A percentile compares a stretch with the other conserved stretches of the same genome.
phyloP scores from a whole-genome alignment of 1,284 basidiomycete species.

The Moesziomyces sp. region DNA sequence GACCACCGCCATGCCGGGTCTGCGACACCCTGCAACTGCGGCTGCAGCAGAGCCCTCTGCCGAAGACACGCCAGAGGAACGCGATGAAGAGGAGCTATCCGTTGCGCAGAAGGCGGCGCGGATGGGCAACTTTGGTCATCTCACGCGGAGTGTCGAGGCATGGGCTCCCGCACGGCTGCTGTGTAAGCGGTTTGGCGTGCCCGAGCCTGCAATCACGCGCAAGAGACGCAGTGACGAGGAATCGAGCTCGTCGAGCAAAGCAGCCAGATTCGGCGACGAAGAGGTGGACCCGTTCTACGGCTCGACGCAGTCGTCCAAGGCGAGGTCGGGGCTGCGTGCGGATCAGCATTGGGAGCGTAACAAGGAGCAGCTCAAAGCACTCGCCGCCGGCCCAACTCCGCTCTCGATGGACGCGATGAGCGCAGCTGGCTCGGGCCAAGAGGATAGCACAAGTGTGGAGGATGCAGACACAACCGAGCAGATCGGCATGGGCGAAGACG shows the following conservation, averaged over 20 bases:
- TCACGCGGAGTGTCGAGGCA: conserved; percentile 79
- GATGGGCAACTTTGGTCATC: conserved; percentile 84
- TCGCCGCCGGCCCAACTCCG: conserved; percentile 29
- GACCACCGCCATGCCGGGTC: conserved; percentile 71
- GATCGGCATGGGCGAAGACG: conserved; percentile 88
- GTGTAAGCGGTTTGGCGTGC: conserved; percentile 93
- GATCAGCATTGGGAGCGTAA: conserved; percentile 43
- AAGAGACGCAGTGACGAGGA: conserved; percentile 5
- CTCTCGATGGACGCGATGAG: conserved; percentile 39
- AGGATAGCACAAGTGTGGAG: background rate
- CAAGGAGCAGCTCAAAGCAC: conserved; percentile 24
- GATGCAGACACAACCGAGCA: conserved; percentile 8
- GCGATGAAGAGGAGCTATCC: conserved; percentile 69
- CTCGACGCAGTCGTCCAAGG: conserved; percentile 8
- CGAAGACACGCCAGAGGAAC: conserved; percentile 61
- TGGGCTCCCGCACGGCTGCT: conserved; percentile 86
- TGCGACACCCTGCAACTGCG: conserved; percentile 70
- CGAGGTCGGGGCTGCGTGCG: conserved; percentile 4
- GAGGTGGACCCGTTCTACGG: conserved; percentile 28
- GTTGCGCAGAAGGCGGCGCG: conserved; percentile 83
- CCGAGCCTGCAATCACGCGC: conserved; percentile 73
- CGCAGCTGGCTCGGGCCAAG: background rate
- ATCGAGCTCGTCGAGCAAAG: background rate
- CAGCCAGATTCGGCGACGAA: conserved; percentile 6
- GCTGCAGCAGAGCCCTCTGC: conserved; percentile 19